These are phyloP conservation scores for Acer saccharum DNA, from an alignment of 345 rosid genomes.

Conservation along the genomic window DNA sequence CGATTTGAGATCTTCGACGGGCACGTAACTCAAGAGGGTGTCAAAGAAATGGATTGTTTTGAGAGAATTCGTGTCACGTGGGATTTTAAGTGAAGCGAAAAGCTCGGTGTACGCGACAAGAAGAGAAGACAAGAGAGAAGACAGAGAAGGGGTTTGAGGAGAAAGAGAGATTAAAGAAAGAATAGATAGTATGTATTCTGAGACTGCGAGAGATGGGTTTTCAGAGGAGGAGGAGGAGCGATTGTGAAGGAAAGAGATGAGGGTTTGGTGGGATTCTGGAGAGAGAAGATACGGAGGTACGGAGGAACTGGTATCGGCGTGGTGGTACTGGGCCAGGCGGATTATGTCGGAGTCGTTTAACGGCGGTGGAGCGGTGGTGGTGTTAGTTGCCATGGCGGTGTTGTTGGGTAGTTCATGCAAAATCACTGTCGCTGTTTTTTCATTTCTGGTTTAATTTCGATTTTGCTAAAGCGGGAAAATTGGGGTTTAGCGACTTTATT, in stretches of 20 bases:
- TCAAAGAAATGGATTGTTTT: conserved; percentile 56
- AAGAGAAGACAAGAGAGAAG: conserved; percentile 63
- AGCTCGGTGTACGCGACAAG: conserved; percentile 57
- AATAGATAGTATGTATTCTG: conserved; percentile 60
- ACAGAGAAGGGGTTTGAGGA: conserved; percentile 44
- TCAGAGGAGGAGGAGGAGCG: conserved; percentile 51
- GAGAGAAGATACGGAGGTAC: conserved; percentile 57
- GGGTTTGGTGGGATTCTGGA: conserved; percentile 45
- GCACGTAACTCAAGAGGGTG: conserved; percentile 43
- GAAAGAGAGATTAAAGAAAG: conserved; percentile 63
- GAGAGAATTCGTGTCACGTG: conserved; percentile 63
- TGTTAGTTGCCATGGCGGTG: conserved; percentile 24
- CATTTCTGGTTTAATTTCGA: no score
- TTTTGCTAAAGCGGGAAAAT: not conserved
- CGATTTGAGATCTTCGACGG: conserved; percentile 37
- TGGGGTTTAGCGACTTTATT: not conserved
- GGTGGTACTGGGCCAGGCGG: conserved; percentile 50
- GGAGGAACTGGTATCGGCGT: conserved; percentile 32
- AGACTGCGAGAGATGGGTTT: conserved; percentile 53
- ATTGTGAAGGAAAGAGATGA: conserved; percentile 52
- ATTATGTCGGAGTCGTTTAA: conserved; percentile 58
- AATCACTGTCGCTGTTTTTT: not conserved
- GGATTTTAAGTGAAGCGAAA: conserved; percentile 48
- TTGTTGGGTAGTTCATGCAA: conserved; percentile 15
- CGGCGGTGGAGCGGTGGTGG: conserved; percentile 30